These are phyloP conservation scores for Betula pendula DNA, from an alignment of 306 rosid genomes.

Conservation along the genomic window DNA sequence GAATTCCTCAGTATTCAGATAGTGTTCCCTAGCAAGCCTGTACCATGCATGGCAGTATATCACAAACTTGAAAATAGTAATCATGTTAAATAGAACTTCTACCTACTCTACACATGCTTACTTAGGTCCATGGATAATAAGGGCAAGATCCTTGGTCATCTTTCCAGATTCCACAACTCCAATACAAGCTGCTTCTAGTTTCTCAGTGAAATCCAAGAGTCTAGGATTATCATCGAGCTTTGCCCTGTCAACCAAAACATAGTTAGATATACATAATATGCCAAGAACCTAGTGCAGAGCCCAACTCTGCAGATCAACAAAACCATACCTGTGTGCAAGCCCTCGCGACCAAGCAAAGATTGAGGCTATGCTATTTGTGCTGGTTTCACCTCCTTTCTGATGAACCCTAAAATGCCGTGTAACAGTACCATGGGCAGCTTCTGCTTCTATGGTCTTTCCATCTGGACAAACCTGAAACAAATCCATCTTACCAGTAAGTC, in stretches of 20 bases:
- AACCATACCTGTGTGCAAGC: slow-evolving; percentile 76
- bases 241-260: slow-evolving; percentile 57
- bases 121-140: slow-evolving; percentile 85
- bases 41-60: slow-evolving; percentile 19
- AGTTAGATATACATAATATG: neutral
- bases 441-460: slow-evolving; percentile 97
- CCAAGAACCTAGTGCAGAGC: neutral
- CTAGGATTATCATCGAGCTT: slow-evolving; percentile 78
- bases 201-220: slow-evolving; percentile 66
- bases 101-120: slow-evolving; percentile 35
- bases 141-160: slow-evolving; percentile 99
- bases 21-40: slow-evolving; percentile 74
- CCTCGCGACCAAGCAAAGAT: slow-evolving; percentile 97
- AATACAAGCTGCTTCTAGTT: slow-evolving; percentile 85
- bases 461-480: slow-evolving; percentile 81
- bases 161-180: slow-evolving; percentile 83
- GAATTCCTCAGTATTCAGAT: slow-evolving; percentile 90
- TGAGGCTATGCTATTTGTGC: slow-evolving; percentile 98
- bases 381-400: slow-evolving; percentile 95
- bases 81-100: slow-evolving; percentile 18
- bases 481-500: slow-evolving; percentile 20
- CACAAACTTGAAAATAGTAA: neutral
- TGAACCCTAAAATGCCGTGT: slow-evolving; percentile 93
- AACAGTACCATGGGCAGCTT: slow-evolving; percentile 98
- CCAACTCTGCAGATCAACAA: slow-evolving; percentile 1